These are phyloP conservation scores for Penicillium paneum DNA, from an alignment of 2,329 filamentous ascomycete species.

Conservation along the genomic window DNA sequence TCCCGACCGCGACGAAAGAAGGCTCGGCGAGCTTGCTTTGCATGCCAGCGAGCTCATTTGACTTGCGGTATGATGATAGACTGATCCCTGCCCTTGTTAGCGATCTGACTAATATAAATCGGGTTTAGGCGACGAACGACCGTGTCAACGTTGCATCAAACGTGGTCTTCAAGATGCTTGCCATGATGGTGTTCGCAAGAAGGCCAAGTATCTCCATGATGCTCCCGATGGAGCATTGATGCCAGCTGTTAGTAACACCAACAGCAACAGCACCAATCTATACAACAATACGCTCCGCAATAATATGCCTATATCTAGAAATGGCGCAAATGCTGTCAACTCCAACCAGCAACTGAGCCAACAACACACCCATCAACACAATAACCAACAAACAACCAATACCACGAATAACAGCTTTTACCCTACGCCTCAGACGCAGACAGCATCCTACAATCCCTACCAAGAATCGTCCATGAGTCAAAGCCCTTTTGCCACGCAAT, in stretches of 20 bases:
- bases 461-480: slow-evolving; percentile 47
- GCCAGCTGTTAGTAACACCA: slow-evolving; percentile 75
- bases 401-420: slow-evolving; percentile 33
- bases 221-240: slow-evolving; percentile 84
- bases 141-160: slow-evolving; percentile 91
- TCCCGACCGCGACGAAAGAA: slow-evolving; percentile 89
- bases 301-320: slow-evolving; percentile 33
- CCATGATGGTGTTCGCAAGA: slow-evolving; percentile 95
- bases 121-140: slow-evolving; percentile 79
- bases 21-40: slow-evolving; percentile 90
- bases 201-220: slow-evolving; percentile 98
- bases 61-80: slow-evolving; percentile 77
- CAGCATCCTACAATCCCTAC: slow-evolving; percentile 45
- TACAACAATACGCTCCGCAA: slow-evolving; percentile 47
- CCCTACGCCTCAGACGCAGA: slow-evolving; percentile 31
- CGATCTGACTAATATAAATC: slow-evolving; percentile 8
- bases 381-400: slow-evolving; percentile 11
- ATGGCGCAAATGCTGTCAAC: slow-evolving; percentile 30
- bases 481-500: slow-evolving; percentile 59
- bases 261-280: slow-evolving; percentile 58
- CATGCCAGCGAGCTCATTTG: slow-evolving; percentile 93
- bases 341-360: slow-evolving; percentile 18
- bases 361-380: not conserved
- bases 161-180: slow-evolving; percentile 86
- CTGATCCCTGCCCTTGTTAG: slow-evolving; percentile 6